Base-by-base conservation (phyloP, 2,329 filamentous ascomycete genomes). In the Laburnicola sp. region DNA sequence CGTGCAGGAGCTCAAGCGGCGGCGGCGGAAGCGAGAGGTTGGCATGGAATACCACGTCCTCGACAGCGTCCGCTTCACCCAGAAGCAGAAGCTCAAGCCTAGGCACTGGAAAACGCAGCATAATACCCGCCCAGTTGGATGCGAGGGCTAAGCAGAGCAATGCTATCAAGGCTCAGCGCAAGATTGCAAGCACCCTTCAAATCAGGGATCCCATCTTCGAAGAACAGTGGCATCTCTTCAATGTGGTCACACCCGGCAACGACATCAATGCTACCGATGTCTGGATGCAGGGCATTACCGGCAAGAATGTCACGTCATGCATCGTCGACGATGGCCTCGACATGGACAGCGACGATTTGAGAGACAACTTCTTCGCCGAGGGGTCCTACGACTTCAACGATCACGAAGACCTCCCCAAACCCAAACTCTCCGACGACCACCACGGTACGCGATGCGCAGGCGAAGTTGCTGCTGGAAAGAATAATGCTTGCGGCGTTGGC, bases 381-480 rank as follows among this genome's bases (percentile, higher is more conserved):
- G 94, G 94, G 25, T 97, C 93, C 2, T 97, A 88, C 75, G 94
- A 99, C 74, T 99, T 96, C 78, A 99, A 99, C 73, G 91, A 97
- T 65, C 81, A 89, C 43, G 81, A 80, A 2, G 78, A 86, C 1
- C 86, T 94, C 60, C 94, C 94, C 2, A 87, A 84, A 54, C 94
- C 94, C 1, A 82, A 85, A n/a, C 76, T 97, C 3, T 82, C 80
- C 3, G 93, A 97, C 60, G 94, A 99, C 69, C 84, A 79, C 55
- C 94, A 99, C 71, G 94, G 94, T 47, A 99, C 94, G 35, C 83
- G 94, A 58, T 99, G 94, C 72, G 93, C 93, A 22, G 94, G 94
- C 53, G 94, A 99, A 75, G 88, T 99, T 22, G 87, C 90, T 2
- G 94, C 94, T 1, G 92, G 86, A n/a, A 88, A 82, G 65, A 99